A percentile compares a stretch with the other conserved stretches of the same genome.
Conservation (phyloP, 768 basidiomycete genomes). For the Leccinum variicolor region DNA sequence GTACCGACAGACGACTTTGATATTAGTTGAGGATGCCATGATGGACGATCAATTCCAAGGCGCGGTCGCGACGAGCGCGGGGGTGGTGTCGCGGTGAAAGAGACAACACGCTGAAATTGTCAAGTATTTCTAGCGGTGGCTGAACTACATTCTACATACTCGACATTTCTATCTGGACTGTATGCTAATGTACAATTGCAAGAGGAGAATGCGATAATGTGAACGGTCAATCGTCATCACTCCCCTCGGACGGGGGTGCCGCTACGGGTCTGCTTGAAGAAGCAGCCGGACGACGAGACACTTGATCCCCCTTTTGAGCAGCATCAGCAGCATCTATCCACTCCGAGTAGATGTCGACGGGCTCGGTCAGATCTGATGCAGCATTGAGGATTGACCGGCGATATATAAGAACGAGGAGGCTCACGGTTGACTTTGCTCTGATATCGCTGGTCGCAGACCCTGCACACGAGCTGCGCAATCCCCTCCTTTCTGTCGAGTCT, state of each 20-base stretch:
- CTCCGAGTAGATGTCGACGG: conserved; percentile 87
- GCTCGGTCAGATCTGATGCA: conserved; percentile 72
- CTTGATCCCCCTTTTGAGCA: conserved; percentile 62
- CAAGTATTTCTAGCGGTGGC: conserved; percentile 28
- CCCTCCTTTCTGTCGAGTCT: conserved; percentile 85
- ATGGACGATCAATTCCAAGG: conserved; percentile 35
- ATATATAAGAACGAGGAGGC: conserved; percentile 22
- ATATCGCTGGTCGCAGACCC: conserved; percentile 82
- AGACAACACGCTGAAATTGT: conserved; percentile 6
- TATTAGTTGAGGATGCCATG: conserved; percentile 79
- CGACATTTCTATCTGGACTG: conserved; percentile 5
- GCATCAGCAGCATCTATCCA: conserved; percentile 91
- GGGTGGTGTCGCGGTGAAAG: conserved; percentile 23
- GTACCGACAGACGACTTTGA: conserved; percentile 99
- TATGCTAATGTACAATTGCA: conserved; percentile 17
- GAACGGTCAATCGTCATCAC: conserved; percentile 41
- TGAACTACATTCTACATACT: conserved; percentile 14
- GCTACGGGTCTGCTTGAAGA: conserved; percentile 48
- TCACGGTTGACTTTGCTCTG: conserved; percentile 86
- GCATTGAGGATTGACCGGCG: conserved; percentile 12
- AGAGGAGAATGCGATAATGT: conserved; percentile 1
- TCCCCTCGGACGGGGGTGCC: conserved; percentile 35
- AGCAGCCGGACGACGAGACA: conserved; percentile 47
- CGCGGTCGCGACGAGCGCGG: conserved; percentile 9
- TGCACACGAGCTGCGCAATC: conserved; percentile 74